These are phyloP conservation scores for Exophiala sp. DNA, from an alignment of 2,329 filamentous ascomycete genomes.

Conservation along the genomic window DNA sequence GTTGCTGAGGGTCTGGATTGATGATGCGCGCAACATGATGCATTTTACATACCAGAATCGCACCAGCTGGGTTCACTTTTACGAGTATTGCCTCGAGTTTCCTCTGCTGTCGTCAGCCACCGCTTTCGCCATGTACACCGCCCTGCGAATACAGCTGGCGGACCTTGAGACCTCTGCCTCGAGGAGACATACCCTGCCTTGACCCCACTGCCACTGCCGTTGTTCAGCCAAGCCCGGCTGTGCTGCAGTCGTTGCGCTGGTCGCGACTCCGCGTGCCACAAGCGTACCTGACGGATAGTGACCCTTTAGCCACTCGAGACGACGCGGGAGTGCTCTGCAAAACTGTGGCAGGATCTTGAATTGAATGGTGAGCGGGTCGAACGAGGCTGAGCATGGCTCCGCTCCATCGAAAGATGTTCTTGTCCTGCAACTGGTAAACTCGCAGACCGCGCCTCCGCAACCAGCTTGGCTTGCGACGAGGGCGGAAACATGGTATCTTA, in stretches of 20 bases:
- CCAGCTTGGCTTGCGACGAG: no score
- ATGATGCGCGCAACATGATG: no score
- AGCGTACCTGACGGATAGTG: slow-evolving; percentile 13
- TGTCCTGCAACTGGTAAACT: background rate
- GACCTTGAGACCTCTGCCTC: slow-evolving; percentile 10
- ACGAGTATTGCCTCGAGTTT: slow-evolving; percentile 9
- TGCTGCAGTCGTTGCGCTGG: slow-evolving; percentile 19
- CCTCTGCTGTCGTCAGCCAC: slow-evolving; percentile 4
- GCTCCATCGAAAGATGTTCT: background rate
- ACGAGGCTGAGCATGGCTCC: background rate
- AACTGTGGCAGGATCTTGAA: no score
- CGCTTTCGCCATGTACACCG: slow-evolving; percentile 21
- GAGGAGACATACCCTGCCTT: slow-evolving; percentile 6
- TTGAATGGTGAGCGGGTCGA: background rate
- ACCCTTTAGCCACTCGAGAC: slow-evolving; percentile 21
- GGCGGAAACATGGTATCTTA: no score
- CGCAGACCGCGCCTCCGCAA: background rate
- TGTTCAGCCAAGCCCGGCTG: slow-evolving; percentile 8
- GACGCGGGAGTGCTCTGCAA: slow-evolving; percentile 15
- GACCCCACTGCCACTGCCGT: slow-evolving; percentile 3
- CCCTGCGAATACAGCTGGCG: slow-evolving; percentile 19
- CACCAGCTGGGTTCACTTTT: slow-evolving; percentile 1
- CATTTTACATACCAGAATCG: no score
- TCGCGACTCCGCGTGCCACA: slow-evolving; percentile 15
- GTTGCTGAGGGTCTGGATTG: slow-evolving; percentile 12